Evolutionary conservation across 306 rosid species (phyloP).

Genomic region (Delonix regia): DNA sequence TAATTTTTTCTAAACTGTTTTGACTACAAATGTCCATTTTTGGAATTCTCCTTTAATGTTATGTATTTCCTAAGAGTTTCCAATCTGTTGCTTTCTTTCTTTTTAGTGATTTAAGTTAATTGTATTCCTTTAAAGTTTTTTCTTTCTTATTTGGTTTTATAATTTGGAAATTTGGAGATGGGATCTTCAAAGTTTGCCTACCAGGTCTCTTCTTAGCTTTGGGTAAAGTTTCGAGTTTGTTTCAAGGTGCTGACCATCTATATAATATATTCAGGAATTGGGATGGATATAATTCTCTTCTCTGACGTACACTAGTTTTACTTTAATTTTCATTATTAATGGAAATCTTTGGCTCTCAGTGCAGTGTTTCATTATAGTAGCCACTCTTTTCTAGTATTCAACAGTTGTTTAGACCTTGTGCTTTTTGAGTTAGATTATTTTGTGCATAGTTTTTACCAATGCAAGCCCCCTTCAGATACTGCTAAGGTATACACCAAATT

Average conservation of each 20-base stretch:
- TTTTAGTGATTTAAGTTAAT: background rate
- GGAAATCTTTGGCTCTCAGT: slow-evolving; percentile 1
- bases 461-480: slow-evolving; percentile 10
- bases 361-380: slow-evolving; percentile 17
- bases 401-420: slow-evolving; percentile 19
- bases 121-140: background rate
- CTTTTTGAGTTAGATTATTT: background rate
- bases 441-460: slow-evolving; percentile 16
- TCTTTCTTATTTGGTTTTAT: background rate
- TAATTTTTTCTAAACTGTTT: background rate
- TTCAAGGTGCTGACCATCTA: slow-evolving; percentile 1
- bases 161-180: background rate
- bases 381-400: slow-evolving; percentile 8
- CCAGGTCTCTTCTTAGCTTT: background rate
- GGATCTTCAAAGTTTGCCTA: slow-evolving; percentile 6
- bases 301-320: background rate
- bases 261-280: background rate
- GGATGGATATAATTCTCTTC: background rate
- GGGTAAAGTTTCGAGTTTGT: slow-evolving; percentile 1
- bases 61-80: background rate
- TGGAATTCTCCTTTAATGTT: background rate
- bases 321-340: slow-evolving; percentile 6
- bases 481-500: slow-evolving; percentile 15
- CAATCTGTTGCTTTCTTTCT: background rate
- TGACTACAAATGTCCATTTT: background rate